phyloP scores from a whole-genome alignment of 768 basidiomycete genomes.

The Lepiota venenata region DNA sequence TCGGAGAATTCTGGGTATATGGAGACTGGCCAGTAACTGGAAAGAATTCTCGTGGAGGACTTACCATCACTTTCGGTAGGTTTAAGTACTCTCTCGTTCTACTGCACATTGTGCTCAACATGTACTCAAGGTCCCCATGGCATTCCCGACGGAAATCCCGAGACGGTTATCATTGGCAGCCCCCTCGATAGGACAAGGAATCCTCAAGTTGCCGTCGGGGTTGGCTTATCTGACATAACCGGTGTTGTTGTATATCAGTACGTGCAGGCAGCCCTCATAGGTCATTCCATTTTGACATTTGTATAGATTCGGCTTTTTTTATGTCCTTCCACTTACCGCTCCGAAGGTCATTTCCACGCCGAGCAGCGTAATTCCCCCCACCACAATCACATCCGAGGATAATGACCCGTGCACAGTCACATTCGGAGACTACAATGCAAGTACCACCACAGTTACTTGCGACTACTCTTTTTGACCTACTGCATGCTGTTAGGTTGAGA shows the following conservation, averaged over 20 bases:
- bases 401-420: conserved; percentile 41
- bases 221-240: conserved; percentile 43
- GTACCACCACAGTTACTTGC: conserved; percentile 10
- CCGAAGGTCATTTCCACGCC: conserved; percentile 42
- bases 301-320: conserved; percentile 50
- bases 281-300: neutral
- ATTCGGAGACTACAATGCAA: conserved; percentile 60
- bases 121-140: conserved; percentile 37
- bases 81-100: neutral
- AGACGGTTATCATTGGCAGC: conserved; percentile 49
- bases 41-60: conserved; percentile 51
- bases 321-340: conserved; percentile 54
- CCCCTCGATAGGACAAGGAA: conserved; percentile 53
- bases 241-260: conserved; percentile 56
- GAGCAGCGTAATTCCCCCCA: conserved; percentile 29
- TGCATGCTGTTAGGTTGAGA: conserved; percentile 41
- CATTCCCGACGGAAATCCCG: conserved; percentile 57
- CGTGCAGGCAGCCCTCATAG: conserved; percentile 12
- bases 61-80: conserved; percentile 47
- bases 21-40: conserved; percentile 56
- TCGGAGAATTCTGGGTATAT: conserved; percentile 56
- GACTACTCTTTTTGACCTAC: neutral
- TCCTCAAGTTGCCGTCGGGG: conserved; percentile 46
- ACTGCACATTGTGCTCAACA: conserved; percentile 2
- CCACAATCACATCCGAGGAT: conserved; percentile 31